These are phyloP conservation scores for Smallanthus sonchifolius DNA, from an alignment of 129 eudicot species.

Conservation along the genomic window DNA sequence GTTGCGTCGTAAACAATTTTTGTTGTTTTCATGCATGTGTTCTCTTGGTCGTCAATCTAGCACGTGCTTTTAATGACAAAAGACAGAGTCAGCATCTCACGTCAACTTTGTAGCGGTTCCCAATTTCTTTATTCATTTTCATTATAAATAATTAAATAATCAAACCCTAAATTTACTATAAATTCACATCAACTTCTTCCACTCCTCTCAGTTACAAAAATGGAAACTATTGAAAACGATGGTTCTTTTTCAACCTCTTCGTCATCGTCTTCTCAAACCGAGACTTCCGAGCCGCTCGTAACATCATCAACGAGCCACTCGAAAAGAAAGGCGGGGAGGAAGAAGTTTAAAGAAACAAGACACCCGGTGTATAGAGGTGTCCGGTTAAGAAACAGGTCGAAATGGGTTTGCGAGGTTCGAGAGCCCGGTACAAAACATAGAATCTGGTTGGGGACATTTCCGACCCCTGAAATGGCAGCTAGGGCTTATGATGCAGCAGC, in stretches of 20 bases:
- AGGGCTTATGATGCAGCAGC: slow-evolving; percentile 45
- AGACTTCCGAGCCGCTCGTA: background rate
- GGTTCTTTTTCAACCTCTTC: slow-evolving; percentile 28
- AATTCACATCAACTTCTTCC: background rate
- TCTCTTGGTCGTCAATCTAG: background rate
- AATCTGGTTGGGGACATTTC: slow-evolving; percentile 49
- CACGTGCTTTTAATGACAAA: background rate
- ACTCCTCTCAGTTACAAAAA: background rate
- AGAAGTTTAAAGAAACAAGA: slow-evolving; percentile 36
- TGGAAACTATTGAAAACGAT: slow-evolving; percentile 26
- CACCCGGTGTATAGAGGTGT: slow-evolving; percentile 48
- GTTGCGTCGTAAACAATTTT: background rate
- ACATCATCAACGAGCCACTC: background rate
- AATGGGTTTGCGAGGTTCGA: slow-evolving; percentile 47
- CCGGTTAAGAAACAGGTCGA: slow-evolving; percentile 25
- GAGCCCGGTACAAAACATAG: slow-evolving; percentile 39
- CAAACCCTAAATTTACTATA: background rate
- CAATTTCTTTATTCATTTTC: background rate
- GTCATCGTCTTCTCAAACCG: slow-evolving; percentile 19
- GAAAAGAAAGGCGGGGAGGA: slow-evolving; percentile 30
- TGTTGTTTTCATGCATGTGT: background rate
- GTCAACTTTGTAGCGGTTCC: background rate
- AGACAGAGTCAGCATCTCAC: background rate
- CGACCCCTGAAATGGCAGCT: slow-evolving; percentile 48
- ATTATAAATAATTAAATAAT: background rate